Base-by-base conservation (phyloP, 257 asterid species). In the Solanum virginianum region DNA sequence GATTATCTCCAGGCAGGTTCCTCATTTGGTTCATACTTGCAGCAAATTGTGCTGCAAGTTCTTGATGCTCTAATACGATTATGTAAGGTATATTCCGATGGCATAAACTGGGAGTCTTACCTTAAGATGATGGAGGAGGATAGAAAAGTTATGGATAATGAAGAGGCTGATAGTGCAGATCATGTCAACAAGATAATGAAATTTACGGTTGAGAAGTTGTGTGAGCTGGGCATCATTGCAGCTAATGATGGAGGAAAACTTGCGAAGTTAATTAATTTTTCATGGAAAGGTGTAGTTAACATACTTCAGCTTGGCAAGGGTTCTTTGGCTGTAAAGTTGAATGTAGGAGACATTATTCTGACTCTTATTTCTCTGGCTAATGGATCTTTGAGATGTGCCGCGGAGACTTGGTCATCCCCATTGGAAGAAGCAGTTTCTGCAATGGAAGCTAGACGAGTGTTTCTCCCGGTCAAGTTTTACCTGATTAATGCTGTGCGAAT, bases 211-310 rank as follows among this genome's bases (percentile, higher is more conserved):
- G 94, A 91, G 86, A 94, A 89, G 86, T 88, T 97, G 43, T 91
- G 99, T 86, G 98, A 94, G 86, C 87, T 97, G 90, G 99, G 99
- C 56, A 89, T 91, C 74, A 89, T 90, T 87, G 99, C 98, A 84
- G 99, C 98, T 86, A 94, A 91, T 88, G 95, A 92, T 86, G 99
- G 99, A 51, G 99, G 99, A 85, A 91, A 88, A 87, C 97, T 95
- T 43, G 99, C 94, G 80, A 90, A 94, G 89, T 87, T 97, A 82
- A 93, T 97, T 80, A 95, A 97, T 90, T 74, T 89, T 88, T 94
- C 98, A 26, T 95, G 99, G 99, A 97, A 95, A 95, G 97, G 98
- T 85, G 98, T 97, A 80, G 95, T 94, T 82, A 89, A 95, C 65
- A 85, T 97, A 89, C 98, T 95, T 91, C 99, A 97, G 92, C 90